Conservation (phyloP, 768 basidiomycete species). For the Boletus rufocinnamomeus region DNA sequence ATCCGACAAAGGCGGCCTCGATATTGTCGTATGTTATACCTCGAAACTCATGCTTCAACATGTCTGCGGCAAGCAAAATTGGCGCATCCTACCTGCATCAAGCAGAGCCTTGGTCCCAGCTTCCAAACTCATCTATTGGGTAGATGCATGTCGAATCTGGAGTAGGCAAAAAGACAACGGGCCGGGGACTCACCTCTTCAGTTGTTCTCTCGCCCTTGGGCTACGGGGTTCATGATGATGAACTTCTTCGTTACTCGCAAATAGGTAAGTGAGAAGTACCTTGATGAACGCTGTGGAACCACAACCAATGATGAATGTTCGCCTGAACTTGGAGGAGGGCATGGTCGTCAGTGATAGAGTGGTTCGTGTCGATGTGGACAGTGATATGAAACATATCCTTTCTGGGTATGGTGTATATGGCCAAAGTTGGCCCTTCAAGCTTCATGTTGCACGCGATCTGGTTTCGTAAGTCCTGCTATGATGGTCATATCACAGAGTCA, state of each 20-base stretch:
- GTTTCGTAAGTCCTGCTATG: background rate
- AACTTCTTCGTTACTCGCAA: background rate
- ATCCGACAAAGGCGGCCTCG: too few relatives aligned
- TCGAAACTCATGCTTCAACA: too few relatives aligned
- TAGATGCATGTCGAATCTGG: background rate
- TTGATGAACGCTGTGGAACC: too few relatives aligned
- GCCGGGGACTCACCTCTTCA: background rate
- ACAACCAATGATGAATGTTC: too few relatives aligned
- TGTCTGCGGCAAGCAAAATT: too few relatives aligned
- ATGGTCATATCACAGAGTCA: background rate
- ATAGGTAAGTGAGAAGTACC: background rate
- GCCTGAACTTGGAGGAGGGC: background rate
- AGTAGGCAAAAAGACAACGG: background rate
- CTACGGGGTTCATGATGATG: background rate
- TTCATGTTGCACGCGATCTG: background rate
- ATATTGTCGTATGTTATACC: too few relatives aligned
- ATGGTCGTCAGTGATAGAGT: background rate
- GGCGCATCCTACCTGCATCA: too few relatives aligned
- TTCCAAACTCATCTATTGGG: too few relatives aligned
- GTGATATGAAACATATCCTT: too few relatives aligned
- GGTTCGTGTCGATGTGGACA: background rate
- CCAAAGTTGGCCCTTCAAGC: too few relatives aligned
- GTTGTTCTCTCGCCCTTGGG: too few relatives aligned
- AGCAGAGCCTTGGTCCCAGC: too few relatives aligned
- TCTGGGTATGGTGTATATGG: background rate